Conservation (phyloP, 2,329 filamentous ascomycete species). For the Lasiodiplodia theobromae region DNA sequence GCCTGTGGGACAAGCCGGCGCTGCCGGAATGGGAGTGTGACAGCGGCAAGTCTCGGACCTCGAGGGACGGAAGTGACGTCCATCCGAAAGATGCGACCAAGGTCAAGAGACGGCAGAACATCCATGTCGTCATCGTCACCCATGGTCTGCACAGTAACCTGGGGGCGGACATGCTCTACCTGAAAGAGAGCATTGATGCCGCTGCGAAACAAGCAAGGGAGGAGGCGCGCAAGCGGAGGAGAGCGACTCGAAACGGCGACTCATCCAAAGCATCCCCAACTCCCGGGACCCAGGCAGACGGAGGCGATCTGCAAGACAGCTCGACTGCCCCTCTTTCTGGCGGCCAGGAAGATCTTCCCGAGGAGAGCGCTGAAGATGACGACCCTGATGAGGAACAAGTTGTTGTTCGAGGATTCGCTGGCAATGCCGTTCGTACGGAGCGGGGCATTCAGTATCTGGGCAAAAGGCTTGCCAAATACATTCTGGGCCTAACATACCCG, state of each 20-base stretch:
- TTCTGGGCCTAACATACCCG: constrained; percentile 89
- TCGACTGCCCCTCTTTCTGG: constrained; percentile 58
- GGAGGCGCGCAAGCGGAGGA: constrained; percentile 68
- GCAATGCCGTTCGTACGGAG: constrained; percentile 90
- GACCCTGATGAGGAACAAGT: constrained; percentile 82
- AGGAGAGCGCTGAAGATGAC: constrained; percentile 52
- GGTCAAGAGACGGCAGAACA: constrained; percentile 70
- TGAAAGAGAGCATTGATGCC: constrained; percentile 96
- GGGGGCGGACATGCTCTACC: constrained; percentile 92
- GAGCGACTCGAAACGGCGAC: constrained; percentile 31
- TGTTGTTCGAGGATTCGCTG: constrained; percentile 86
- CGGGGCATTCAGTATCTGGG: constrained; percentile 96
- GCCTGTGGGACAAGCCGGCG: constrained; percentile 89
- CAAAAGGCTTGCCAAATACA: constrained; percentile 89
- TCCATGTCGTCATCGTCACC: constrained; percentile 91
- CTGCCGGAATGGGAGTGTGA: constrained; percentile 68
- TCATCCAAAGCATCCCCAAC: constrained; percentile 16
- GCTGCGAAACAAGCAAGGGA: constrained; percentile 76
- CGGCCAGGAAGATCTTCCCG: constrained; percentile 56
- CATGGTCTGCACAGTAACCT: constrained; percentile 96
- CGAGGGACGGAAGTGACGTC: constrained; percentile 37
- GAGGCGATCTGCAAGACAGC: not conserved
- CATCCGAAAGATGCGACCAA: constrained; percentile 29
- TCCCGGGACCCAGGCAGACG: constrained; percentile 31
- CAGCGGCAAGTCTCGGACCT: constrained; percentile 42